Percentiles rank a stretch among this genome's conserved stretches.
These are phyloP conservation scores for Wickerhamomyces hampshirensis DNA, from an alignment of 805 yeast genomes.

Conservation along the genomic window DNA sequence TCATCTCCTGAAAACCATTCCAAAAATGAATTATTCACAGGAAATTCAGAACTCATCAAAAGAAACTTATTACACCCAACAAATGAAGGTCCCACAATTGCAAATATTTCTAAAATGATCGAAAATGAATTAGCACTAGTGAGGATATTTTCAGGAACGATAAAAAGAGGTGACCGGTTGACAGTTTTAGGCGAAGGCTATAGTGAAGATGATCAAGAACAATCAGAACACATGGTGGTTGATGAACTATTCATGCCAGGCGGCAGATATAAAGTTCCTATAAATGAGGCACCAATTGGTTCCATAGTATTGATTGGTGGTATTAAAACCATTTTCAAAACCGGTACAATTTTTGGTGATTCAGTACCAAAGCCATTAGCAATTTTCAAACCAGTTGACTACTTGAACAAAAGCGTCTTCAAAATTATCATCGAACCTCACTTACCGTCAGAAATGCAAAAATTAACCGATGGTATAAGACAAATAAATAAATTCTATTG, in stretches of 20 bases:
- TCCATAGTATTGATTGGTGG: conserved; percentile 67
- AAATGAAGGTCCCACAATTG: conserved; percentile 39
- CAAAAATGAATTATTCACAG: conserved; percentile 24
- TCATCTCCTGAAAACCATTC: conserved; percentile 37
- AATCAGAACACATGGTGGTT: conserved; percentile 33
- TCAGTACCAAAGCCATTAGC: conserved; percentile 16
- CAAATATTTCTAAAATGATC: conserved; percentile 53
- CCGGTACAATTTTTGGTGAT: conserved; percentile 49
- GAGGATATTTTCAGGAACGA: conserved; percentile 56
- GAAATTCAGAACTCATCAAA: conserved; percentile 19
- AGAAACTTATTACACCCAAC: conserved; percentile 29
- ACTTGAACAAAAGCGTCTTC: conserved; percentile 53
- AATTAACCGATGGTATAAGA: conserved; percentile 64
- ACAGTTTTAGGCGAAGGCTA: conserved; percentile 53
- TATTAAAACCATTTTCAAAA: conserved; percentile 52
- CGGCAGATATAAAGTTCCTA: conserved; percentile 62
- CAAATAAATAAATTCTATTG: conserved; percentile 58
- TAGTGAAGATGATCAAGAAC: conserved; percentile 45
- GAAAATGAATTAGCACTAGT: conserved; percentile 56
- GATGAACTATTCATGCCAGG: conserved; percentile 44
- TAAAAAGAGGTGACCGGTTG: conserved; percentile 44
- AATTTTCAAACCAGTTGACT: conserved; percentile 38
- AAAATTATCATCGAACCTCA: conserved; percentile 82
- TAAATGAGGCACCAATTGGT: conserved; percentile 55
- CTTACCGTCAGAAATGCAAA: conserved; percentile 73